Percentiles rank a stretch among this genome's conserved stretches.
Conservation (phyloP, 805 yeast species). For the Yamadazyma paraphyllophila region DNA sequence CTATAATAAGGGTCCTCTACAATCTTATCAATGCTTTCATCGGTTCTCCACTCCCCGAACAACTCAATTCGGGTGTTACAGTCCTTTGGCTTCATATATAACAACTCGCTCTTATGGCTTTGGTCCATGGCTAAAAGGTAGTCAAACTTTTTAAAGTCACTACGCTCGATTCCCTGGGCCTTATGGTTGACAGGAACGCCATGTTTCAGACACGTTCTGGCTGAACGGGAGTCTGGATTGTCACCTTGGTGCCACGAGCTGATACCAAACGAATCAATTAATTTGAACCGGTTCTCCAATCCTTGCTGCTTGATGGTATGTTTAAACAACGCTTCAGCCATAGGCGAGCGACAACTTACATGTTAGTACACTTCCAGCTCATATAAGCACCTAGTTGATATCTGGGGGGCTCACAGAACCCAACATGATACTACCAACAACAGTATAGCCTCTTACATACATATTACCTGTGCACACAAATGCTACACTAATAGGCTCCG, state of each 20-base stretch:
- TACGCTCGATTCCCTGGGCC: slow-evolving; percentile 63
- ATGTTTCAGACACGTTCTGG: slow-evolving; percentile 62
- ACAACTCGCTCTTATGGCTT: slow-evolving; percentile 50
- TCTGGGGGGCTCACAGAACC: too few species aligned
- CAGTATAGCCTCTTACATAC: slow-evolving; percentile 38
- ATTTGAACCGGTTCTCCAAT: slow-evolving; percentile 40
- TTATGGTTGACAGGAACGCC: slow-evolving; percentile 72
- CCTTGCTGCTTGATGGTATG: slow-evolving; percentile 58
- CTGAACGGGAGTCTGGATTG: slow-evolving; percentile 73
- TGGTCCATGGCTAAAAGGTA: slow-evolving; percentile 73
- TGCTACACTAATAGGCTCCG: slow-evolving; percentile 48
- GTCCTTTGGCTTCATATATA: slow-evolving; percentile 51
- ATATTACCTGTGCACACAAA: slow-evolving; percentile 91
- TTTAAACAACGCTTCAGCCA: slow-evolving; percentile 93
- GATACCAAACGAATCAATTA: slow-evolving; percentile 87
- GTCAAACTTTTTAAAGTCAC: slow-evolving; percentile 59
- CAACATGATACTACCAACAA: too few species aligned
- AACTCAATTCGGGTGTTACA: slow-evolving; percentile 51
- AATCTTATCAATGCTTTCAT: slow-evolving; percentile 46
- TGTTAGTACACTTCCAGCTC: slow-evolving; percentile 2
- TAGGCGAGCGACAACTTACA: slow-evolving; percentile 84
- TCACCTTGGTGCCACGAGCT: slow-evolving; percentile 83
- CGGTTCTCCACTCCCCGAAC: slow-evolving; percentile 81
- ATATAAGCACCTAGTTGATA: too few species aligned
- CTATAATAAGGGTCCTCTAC: slow-evolving; percentile 95